Evolutionary conservation across 108 stramenopile genomes (phyloP).

Genomic region (Fragilariopsis cylindrus): DNA sequence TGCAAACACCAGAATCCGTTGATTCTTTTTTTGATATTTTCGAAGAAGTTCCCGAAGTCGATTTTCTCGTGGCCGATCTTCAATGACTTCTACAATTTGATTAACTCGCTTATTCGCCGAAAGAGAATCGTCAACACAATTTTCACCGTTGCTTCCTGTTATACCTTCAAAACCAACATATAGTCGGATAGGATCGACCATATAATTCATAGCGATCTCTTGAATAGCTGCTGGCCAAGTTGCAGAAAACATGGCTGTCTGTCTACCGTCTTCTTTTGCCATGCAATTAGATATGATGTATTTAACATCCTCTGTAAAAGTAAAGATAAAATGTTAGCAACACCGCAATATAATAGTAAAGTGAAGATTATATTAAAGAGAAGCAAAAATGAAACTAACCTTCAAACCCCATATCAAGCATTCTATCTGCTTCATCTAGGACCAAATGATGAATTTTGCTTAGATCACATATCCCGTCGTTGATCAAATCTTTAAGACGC

Average conservation of each 20-base stretch:
- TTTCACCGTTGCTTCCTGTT: slow-evolving; percentile 74
- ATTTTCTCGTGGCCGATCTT: slow-evolving; percentile 84
- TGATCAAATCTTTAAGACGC: slow-evolving; percentile 91
- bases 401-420: slow-evolving; percentile 96
- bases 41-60: slow-evolving; percentile 76
- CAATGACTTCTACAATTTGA: slow-evolving; percentile 95
- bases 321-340: slow-evolving; percentile 65
- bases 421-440: slow-evolving; percentile 98
- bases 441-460: slow-evolving; percentile 80
- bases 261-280: slow-evolving; percentile 63
- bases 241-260: slow-evolving; percentile 97
- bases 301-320: slow-evolving; percentile 59
- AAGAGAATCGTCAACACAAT: slow-evolving; percentile 82
- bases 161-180: slow-evolving; percentile 88
- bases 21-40: slow-evolving; percentile 68
- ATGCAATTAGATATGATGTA: slow-evolving; percentile 73
- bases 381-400: slow-evolving; percentile 18
- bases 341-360: not conserved
- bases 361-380: not conserved
- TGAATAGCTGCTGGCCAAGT: slow-evolving; percentile 98
- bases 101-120: slow-evolving; percentile 92
- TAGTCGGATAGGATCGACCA: slow-evolving; percentile 81
- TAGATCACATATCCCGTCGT: slow-evolving; percentile 85
- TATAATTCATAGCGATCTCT: slow-evolving; percentile 88
- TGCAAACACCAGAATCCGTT: slow-evolving; percentile 92